Conservation (phyloP, 176 grass and related monocot genomes). For the Eremochloa ophiuroides region DNA sequence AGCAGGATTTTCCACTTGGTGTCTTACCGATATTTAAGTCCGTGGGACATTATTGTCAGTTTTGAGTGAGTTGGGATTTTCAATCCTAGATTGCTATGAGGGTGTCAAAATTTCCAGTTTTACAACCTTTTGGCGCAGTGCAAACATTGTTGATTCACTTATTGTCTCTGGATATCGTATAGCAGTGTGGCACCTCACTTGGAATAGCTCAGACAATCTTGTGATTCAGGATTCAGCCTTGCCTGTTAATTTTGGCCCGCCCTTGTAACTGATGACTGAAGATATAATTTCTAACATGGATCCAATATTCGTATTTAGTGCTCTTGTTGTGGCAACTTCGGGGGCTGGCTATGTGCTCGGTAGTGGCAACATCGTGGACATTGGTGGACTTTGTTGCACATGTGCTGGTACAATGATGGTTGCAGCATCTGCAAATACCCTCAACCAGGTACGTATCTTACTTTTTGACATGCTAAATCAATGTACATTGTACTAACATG, state of each 20-base stretch:
- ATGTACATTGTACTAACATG: not conserved
- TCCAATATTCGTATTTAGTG: constrained; percentile 47
- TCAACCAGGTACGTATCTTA: constrained; percentile 67
- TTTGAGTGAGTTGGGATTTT: not conserved
- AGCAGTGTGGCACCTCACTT: not conserved
- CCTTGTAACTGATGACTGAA: not conserved
- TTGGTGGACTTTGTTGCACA: constrained; percentile 81
- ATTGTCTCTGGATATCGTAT: constrained; percentile 3
- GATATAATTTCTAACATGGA: not conserved
- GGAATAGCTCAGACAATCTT: not conserved
- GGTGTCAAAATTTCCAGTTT: not conserved
- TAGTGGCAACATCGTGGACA: constrained; percentile 67
- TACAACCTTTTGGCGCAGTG: not conserved
- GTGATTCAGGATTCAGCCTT: constrained; percentile 1
- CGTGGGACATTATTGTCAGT: not conserved
- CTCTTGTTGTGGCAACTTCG: constrained; percentile 94
- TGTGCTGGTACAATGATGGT: constrained; percentile 99
- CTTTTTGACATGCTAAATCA: constrained; percentile 6
- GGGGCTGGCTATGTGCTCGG: constrained; percentile 94
- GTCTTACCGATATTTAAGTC: not conserved
- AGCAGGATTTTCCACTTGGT: not conserved
- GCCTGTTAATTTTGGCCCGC: not conserved
- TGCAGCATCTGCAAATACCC: constrained; percentile 90
- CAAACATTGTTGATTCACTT: not conserved
- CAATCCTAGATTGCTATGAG: not conserved